Evolutionary conservation across 1,139 yeast genomes (phyloP).

Genomic region (Zygoascus meyerae): DNA sequence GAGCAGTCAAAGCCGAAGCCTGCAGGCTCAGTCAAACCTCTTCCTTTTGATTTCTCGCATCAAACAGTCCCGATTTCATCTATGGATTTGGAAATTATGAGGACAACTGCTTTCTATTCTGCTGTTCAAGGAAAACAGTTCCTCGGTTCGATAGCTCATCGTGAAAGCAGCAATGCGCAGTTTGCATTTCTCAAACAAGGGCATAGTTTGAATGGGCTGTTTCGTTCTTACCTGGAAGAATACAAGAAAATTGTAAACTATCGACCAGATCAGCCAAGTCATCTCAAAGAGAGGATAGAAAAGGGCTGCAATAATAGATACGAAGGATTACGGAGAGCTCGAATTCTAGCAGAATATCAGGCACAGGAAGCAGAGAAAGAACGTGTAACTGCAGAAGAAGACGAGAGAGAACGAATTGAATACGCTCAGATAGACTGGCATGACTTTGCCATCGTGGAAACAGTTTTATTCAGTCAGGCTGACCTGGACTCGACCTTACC

Average conservation of each 20-base stretch:
- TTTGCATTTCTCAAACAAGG: slow-evolving; percentile 59
- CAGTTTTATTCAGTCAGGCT: slow-evolving; percentile 58
- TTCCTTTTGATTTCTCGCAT: slow-evolving; percentile 43
- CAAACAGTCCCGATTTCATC: slow-evolving; percentile 53
- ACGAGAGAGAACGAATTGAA: slow-evolving; percentile 42
- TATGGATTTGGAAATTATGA: slow-evolving; percentile 62
- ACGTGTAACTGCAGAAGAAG: slow-evolving; percentile 30
- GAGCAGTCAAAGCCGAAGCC: slow-evolving; percentile 6
- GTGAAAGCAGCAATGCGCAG: slow-evolving; percentile 44
- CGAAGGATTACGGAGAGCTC: slow-evolving; percentile 46
- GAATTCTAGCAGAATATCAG: slow-evolving; percentile 52
- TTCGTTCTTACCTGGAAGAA: slow-evolving; percentile 47
- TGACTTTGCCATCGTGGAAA: slow-evolving; percentile 66
- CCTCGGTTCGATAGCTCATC: slow-evolving; percentile 38
- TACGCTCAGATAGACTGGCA: slow-evolving; percentile 87
- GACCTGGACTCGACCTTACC: slow-evolving; percentile 61
- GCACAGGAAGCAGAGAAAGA: slow-evolving; percentile 38
- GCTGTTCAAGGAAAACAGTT: slow-evolving; percentile 51
- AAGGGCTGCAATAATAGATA: slow-evolving; percentile 28
- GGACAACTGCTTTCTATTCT: slow-evolving; percentile 64
- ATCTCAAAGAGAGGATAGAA: slow-evolving; percentile 17
- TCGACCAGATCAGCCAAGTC: slow-evolving; percentile 17
- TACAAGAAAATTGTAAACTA: slow-evolving; percentile 42
- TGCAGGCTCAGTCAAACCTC: slow-evolving; percentile 32
- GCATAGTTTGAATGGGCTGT: slow-evolving; percentile 61